These are phyloP conservation scores for Clavispora phyllophila DNA, from an alignment of 805 yeast species.

Conservation along the genomic window DNA sequence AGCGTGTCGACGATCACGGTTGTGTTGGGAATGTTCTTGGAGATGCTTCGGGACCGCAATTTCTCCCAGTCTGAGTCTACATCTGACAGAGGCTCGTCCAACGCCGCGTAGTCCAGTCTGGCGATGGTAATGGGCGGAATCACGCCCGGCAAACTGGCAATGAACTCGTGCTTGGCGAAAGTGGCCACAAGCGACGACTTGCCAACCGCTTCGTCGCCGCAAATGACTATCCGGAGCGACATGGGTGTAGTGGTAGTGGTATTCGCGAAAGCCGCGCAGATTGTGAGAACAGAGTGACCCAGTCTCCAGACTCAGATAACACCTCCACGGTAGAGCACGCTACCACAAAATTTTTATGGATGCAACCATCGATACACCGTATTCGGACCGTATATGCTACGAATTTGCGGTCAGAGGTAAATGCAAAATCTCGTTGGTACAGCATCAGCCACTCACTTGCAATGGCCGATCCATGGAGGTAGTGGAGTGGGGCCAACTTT, in stretches of 20 bases:
- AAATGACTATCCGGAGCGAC: constrained; percentile 70
- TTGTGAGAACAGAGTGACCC: background rate
- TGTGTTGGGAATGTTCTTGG: constrained; percentile 35
- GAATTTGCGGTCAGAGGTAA: too few species aligned
- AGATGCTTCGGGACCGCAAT: constrained; percentile 10
- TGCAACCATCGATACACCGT: too few species aligned
- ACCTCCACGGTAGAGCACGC: too few species aligned
- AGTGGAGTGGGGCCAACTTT: background rate
- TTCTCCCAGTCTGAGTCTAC: constrained; percentile 6
- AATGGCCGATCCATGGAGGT: too few species aligned
- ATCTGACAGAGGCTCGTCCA: constrained; percentile 6
- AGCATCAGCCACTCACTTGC: too few species aligned
- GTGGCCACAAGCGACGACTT: constrained; percentile 76
- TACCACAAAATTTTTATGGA: too few species aligned
- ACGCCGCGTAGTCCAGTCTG: constrained; percentile 48
- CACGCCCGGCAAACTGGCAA: constrained; percentile 66
- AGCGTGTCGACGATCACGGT: constrained; percentile 80
- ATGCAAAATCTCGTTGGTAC: too few species aligned
- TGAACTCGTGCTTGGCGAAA: constrained; percentile 71
- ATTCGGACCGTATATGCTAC: too few species aligned
- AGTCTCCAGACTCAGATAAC: too few species aligned
- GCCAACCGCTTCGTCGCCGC: constrained; percentile 94
- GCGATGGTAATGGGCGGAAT: constrained; percentile 85
- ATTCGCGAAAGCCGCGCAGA: background rate
- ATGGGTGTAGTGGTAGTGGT: background rate